Conservation (phyloP, 306 rosid species). For the Potentilla sterilis region DNA sequence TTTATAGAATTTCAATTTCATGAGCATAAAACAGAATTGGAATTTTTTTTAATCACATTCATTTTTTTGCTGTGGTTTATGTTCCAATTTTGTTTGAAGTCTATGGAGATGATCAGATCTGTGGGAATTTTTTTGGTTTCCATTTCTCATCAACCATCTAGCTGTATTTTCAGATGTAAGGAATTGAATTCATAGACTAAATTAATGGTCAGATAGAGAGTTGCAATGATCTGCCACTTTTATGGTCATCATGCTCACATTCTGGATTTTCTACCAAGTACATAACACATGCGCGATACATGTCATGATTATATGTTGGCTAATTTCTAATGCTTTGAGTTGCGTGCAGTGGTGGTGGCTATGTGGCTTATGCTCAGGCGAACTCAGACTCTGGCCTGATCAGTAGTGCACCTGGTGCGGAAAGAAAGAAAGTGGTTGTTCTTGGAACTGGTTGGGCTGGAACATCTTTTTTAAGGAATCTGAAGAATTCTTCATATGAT, state of each 20-base stretch:
- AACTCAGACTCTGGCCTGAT: conserved; percentile 32
- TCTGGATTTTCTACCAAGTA: neutral
- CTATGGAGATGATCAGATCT: neutral
- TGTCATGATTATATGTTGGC: neutral
- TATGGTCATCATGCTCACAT: neutral
- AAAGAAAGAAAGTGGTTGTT: conserved; percentile 78
- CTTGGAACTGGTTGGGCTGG: conserved; percentile 99
- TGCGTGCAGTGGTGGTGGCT: conserved; percentile 76
- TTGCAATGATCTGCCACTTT: neutral
- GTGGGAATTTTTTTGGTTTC: too few relatives aligned
- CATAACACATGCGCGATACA: neutral
- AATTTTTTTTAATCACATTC: too few relatives aligned
- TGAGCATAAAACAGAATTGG: too few relatives aligned
- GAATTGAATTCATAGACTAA: neutral
- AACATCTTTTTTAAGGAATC: conserved; percentile 82
- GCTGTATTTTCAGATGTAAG: neutral
- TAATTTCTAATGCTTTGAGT: conserved; percentile 3
- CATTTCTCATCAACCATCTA: too few relatives aligned
- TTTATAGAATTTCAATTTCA: too few relatives aligned
- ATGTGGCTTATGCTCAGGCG: conserved; percentile 70
- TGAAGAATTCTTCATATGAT: conserved; percentile 60
- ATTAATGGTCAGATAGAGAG: neutral
- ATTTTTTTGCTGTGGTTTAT: too few relatives aligned
- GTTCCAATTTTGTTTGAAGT: neutral
- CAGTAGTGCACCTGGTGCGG: conserved; percentile 31